Conservation (phyloP, 257 asterid species). For the Solanum infundibuliforme region DNA sequence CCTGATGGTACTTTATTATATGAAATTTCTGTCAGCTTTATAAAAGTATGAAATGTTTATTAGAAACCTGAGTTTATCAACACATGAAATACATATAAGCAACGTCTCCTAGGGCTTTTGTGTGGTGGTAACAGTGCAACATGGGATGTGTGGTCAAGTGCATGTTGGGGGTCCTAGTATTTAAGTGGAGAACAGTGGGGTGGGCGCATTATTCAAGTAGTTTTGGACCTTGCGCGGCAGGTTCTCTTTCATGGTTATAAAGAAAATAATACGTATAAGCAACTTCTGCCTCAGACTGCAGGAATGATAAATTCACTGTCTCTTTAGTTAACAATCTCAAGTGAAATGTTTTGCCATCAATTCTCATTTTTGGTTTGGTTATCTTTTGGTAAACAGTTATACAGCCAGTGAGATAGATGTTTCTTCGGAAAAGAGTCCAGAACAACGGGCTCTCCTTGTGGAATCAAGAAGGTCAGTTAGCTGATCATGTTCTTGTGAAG, state of each 20-base stretch:
- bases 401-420: constrained; percentile 46
- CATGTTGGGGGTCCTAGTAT: background rate
- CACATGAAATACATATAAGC: background rate
- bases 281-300: background rate
- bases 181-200: background rate
- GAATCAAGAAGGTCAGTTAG: constrained; percentile 66
- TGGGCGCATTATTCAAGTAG: background rate
- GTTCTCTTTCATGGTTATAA: background rate
- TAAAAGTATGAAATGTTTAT: background rate
- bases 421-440: constrained; percentile 30
- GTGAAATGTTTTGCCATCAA: background rate
- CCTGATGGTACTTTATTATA: background rate
- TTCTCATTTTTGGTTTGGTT: background rate
- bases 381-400: constrained; percentile 33
- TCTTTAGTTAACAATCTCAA: background rate
- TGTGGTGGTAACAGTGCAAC: background rate
- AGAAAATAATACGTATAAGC: background rate
- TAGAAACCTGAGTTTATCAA: background rate
- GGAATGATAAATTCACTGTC: background rate
- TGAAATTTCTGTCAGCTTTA: background rate
- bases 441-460: constrained; percentile 55
- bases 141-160: background rate
- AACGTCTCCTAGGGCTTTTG: background rate
- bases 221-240: background rate
- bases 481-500: background rate